These are phyloP conservation scores for Geotrichum carabidarum DNA, from an alignment of 1,139 yeast genomes.

Conservation along the genomic window DNA sequence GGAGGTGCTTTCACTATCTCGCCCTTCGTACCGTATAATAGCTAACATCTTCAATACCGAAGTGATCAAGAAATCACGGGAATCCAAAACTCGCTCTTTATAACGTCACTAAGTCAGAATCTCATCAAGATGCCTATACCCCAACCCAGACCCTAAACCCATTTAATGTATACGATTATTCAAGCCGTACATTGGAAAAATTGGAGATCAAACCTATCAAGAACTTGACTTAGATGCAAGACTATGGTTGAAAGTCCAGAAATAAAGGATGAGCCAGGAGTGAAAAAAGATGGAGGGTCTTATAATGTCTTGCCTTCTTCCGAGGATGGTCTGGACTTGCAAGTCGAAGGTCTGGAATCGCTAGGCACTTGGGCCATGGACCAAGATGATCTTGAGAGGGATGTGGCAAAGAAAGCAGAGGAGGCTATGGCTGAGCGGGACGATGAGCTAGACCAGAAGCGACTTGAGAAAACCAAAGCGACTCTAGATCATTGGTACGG, in stretches of 20 bases:
- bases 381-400: constrained; percentile 67
- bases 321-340: background rate
- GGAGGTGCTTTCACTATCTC: too few relatives aligned
- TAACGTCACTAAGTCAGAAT: too few relatives aligned
- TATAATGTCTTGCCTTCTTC: background rate
- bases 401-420: constrained; percentile 65
- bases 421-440: constrained; percentile 56
- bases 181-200: too few relatives aligned
- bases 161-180: too few relatives aligned
- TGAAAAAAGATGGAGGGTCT: background rate
- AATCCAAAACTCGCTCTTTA: too few relatives aligned
- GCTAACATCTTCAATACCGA: too few relatives aligned
- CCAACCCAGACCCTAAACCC: too few relatives aligned
- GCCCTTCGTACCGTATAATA: too few relatives aligned
- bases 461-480: constrained; percentile 60
- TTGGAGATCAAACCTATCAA: too few relatives aligned
- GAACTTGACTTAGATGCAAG: background rate
- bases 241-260: background rate
- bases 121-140: too few relatives aligned
- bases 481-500: constrained; percentile 39
- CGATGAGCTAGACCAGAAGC: constrained; percentile 64
- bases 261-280: background rate
- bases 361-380: constrained; percentile 46
- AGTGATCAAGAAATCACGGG: too few relatives aligned
- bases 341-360: constrained; percentile 21